phyloP scores from a whole-genome alignment of 164 flowering plant species.

The Tetrastigma voinierianum region DNA sequence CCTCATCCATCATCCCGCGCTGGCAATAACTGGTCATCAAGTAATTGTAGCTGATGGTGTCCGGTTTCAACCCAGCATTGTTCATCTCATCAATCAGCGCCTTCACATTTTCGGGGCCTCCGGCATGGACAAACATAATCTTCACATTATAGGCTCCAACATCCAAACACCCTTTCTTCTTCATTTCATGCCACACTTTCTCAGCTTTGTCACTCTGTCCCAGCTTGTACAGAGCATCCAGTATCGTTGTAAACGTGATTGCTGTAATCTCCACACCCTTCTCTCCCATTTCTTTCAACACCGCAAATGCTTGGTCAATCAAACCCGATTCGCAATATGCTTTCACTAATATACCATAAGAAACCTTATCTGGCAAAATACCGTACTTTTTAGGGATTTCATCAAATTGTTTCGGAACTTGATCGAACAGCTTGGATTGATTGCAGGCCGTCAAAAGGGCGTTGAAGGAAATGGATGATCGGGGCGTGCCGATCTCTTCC shows the following conservation, averaged over 20 bases:
- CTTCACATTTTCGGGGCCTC: conserved; percentile 45
- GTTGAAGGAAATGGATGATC: conserved; percentile 67
- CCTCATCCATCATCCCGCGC: conserved; percentile 65
- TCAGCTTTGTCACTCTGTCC: conserved; percentile 54
- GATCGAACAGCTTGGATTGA: conserved; percentile 36
- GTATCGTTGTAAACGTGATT: conserved; percentile 52
- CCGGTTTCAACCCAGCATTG: conserved; percentile 52
- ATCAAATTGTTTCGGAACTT: conserved; percentile 47
- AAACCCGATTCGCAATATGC: conserved; percentile 51
- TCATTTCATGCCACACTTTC: conserved; percentile 65
- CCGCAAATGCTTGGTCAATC: conserved; percentile 40
- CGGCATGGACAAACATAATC: conserved; percentile 40
- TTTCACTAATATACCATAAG: conserved; percentile 68
- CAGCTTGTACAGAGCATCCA: conserved; percentile 59
- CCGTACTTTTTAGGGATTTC: conserved; percentile 47
- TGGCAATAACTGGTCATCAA: conserved; percentile 57
- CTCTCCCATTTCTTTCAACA: conserved; percentile 58
- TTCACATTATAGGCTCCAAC: conserved; percentile 67
- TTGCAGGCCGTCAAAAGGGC: conserved; percentile 61
- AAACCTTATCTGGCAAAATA: conserved; percentile 53
- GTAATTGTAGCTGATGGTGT: conserved; percentile 58
- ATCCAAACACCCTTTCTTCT: conserved; percentile 55
- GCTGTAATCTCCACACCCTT: conserved; percentile 48
- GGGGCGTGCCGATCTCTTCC: conserved; percentile 61
- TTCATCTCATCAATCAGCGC: conserved; percentile 72